Percentiles rank a stretch among this genome's conserved stretches.
Evolutionary conservation across 1,284 basidiomycete species (phyloP).

Genomic region (Rhizoctonia solani): DNA sequence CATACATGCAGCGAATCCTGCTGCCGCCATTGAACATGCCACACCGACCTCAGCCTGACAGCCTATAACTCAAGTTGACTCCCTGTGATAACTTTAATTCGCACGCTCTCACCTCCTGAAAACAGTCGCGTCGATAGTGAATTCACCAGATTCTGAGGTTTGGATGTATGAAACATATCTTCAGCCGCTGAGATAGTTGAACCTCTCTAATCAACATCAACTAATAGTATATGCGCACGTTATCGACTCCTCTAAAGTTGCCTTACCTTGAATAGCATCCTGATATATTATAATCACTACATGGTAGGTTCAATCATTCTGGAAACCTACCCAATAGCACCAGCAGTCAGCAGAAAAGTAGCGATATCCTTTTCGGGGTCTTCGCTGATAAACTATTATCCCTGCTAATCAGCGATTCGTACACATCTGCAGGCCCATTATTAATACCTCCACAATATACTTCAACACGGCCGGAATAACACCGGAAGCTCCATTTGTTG

Average conservation of each 20-base stretch:
- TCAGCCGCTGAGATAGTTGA: slow-evolving; percentile 96
- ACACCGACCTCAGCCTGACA: slow-evolving; percentile 87
- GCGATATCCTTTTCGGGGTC: slow-evolving; percentile 84
- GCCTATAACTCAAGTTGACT: slow-evolving; percentile 42
- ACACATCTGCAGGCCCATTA: slow-evolving; percentile 16
- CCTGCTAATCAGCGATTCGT: background rate
- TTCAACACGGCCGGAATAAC: slow-evolving; percentile 90
- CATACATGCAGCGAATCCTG: slow-evolving; percentile 92
- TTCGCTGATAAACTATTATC: slow-evolving; percentile 76
- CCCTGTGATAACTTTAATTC: background rate
- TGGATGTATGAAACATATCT: slow-evolving; percentile 55
- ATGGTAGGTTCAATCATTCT: background rate
- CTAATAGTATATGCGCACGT: background rate
- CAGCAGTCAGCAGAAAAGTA: slow-evolving; percentile 64
- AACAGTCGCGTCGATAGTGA: background rate
- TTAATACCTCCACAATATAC: slow-evolving; percentile 81
- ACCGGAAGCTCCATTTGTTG: slow-evolving; percentile 86
- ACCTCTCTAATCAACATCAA: slow-evolving; percentile 91
- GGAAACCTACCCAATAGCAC: slow-evolving; percentile 37
- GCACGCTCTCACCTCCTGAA: slow-evolving; percentile 33
- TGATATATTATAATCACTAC: slow-evolving; percentile 40
- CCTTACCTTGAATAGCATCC: slow-evolving; percentile 86
- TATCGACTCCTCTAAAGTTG: background rate
- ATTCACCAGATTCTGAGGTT: too few species aligned
- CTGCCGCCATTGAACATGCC: slow-evolving; percentile 50